Base-by-base conservation (phyloP, 148 eudicot genomes). In the Dianthus caryophyllus region DNA sequence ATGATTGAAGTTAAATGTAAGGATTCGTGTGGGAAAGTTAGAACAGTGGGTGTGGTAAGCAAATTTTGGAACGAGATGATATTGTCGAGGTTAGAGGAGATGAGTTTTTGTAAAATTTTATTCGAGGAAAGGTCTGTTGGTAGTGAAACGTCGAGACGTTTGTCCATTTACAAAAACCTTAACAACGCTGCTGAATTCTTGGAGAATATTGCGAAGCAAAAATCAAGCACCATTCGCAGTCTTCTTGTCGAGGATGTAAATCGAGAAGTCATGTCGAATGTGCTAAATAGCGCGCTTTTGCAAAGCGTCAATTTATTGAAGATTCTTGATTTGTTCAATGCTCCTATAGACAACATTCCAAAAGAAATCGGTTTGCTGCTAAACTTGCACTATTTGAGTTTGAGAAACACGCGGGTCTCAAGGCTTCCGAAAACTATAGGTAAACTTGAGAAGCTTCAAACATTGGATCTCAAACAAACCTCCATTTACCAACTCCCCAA, bases 391-490 rank as follows among this genome's bases (percentile, higher is more conserved):
- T 76, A 76, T 46, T 38, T 76, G 18, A 71, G 76, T 60, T 9
- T 76, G 46, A 71, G 79, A 53, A 52, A 55, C 39, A 71, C 75
- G 1, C 17, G 29, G 22, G 71, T 76, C 22, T 8, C 27, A 25
- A 25, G 2, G 12, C 48, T 71, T 61, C 79, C 79, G 2, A 43
- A 38, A 17, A 60, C 69, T 20, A 46, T 71, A 21, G 68, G 71
- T 24, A 66, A 71, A 24, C 71, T 71, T 27, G 64, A 54, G 18
- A 31, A 53, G 46, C 79, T 71, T 10, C 68, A 60, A 47, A 71
- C 75, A 61, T 53, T 76, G 64, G 76, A 76, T 76, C 25, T 76
- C 56, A 76, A 76, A n/a, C 65, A 67, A 22, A 66, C 72, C 27
- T n/a, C 5, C 2, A 53, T 76, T 11, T 0, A 24, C 12, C 57